These are phyloP conservation scores for Cordyceps fumosorosea DNA, from an alignment of 2,329 filamentous ascomycete species.

Conservation along the genomic window DNA sequence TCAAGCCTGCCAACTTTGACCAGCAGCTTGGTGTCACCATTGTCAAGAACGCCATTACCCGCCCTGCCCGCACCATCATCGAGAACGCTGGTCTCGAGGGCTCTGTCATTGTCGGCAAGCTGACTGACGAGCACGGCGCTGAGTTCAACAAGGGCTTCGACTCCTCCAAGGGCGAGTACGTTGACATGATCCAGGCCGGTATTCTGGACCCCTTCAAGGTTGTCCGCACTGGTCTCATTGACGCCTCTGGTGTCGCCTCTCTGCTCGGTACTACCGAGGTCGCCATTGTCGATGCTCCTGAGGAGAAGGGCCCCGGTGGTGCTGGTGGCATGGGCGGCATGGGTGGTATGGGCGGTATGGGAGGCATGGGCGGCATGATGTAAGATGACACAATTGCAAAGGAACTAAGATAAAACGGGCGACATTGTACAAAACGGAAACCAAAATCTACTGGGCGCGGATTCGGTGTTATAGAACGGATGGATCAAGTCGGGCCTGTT, in stretches of 20 bases:
- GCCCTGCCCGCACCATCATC: slow-evolving; percentile 87
- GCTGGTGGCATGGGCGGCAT: slow-evolving; percentile 62
- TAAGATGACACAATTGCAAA: slow-evolving; percentile 31
- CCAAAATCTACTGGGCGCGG: slow-evolving; percentile 14
- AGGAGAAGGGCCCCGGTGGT: slow-evolving; percentile 73
- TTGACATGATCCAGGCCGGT: slow-evolving; percentile 95
- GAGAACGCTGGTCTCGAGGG: slow-evolving; percentile 97
- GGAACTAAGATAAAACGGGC: slow-evolving; percentile 3
- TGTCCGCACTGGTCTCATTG: slow-evolving; percentile 89
- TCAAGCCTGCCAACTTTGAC: slow-evolving; percentile 95
- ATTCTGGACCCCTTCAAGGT: slow-evolving; percentile 99
- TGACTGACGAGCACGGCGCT: slow-evolving; percentile 81
- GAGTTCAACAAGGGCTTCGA: slow-evolving; percentile 99
- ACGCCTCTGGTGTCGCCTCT: slow-evolving; percentile 93
- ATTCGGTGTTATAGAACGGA: slow-evolving; percentile 14
- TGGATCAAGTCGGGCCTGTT: slow-evolving; percentile 26
- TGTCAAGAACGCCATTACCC: slow-evolving; percentile 96
- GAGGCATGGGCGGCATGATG: slow-evolving; percentile 57
- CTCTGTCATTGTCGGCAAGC: slow-evolving; percentile 94
- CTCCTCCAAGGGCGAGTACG: slow-evolving; percentile 93
- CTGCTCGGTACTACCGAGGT: slow-evolving; percentile 97
- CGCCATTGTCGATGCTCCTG: slow-evolving; percentile 89
- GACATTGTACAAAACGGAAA: slow-evolving; percentile 13
- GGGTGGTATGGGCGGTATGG: slow-evolving; percentile 55
- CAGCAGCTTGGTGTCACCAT: slow-evolving; percentile 98